Evolutionary conservation across 139 green algal genomes (phyloP).

Genomic region (Monoraphidium neglectum): DNA sequence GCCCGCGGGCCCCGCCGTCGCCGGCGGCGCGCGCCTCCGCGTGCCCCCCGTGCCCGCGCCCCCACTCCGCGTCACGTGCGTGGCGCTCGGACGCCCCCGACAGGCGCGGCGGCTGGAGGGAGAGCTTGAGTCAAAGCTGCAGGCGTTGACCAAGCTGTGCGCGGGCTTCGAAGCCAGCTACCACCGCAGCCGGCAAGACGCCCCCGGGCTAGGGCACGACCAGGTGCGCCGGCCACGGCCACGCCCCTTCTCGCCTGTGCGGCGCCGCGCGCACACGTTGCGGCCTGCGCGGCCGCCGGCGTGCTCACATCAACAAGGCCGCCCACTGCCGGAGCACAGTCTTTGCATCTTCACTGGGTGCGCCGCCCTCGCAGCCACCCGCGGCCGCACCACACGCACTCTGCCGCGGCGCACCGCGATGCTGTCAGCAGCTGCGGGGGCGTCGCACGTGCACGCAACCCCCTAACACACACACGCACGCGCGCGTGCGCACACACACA

Average conservation of each 20-base stretch:
- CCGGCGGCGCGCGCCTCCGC: too few species aligned
- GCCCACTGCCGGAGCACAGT: neutral
- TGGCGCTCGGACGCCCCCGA: neutral
- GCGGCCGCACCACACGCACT: neutral
- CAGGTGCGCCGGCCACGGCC: conserved; percentile 37
- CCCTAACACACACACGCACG: neutral
- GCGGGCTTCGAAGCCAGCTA: conserved; percentile 75
- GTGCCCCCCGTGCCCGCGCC: too few species aligned
- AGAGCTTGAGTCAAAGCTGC: conserved; percentile 91
- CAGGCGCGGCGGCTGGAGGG: conserved; percentile 90
- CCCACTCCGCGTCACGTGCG: too few species aligned
- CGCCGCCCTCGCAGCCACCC: neutral
- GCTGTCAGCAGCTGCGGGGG: neutral
- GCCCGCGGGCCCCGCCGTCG: neutral
- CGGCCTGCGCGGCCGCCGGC: neutral
- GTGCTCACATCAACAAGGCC: neutral
- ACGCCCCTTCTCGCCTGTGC: neutral
- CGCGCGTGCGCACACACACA: neutral
- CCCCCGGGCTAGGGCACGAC: conserved; percentile 38
- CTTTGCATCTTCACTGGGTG: neutral
- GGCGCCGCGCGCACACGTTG: neutral
- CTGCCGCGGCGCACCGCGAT: neutral
- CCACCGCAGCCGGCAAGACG: conserved; percentile 34
- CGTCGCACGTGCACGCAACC: neutral
- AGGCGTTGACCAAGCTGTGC: conserved; percentile 85